A percentile compares a stretch with the other conserved stretches of the same genome.
Evolutionary conservation across 768 basidiomycete species (phyloP).

Genomic region (Mrakia blollopis): DNA sequence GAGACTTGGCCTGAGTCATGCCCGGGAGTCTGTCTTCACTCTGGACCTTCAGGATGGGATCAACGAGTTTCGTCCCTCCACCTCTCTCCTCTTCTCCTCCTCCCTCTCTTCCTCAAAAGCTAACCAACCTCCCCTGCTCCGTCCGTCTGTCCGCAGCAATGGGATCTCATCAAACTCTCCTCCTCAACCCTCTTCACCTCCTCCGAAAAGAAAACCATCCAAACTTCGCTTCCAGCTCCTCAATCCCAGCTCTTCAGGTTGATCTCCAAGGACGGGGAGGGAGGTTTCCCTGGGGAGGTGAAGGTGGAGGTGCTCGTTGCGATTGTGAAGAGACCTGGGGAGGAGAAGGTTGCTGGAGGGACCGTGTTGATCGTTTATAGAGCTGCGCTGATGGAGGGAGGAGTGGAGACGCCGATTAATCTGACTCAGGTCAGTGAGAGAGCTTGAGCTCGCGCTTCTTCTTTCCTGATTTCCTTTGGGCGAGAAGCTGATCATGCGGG

Average conservation of each 20-base stretch:
- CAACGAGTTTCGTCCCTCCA: not conserved
- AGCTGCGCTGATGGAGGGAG: conserved; percentile 9
- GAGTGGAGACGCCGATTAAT: conserved; percentile 29
- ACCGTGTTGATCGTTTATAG: conserved; percentile 18
- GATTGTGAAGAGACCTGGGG: not conserved
- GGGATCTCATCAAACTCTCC: conserved; percentile 7
- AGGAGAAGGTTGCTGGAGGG: not conserved
- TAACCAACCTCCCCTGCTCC: not conserved
- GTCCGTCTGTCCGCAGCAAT: conserved; percentile 4
- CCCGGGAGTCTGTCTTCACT: conserved; percentile 24
- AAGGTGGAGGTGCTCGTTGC: conserved; percentile 23
- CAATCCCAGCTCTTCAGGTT: conserved; percentile 20
- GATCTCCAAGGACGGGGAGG: conserved; percentile 22
- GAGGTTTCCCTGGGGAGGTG: conserved; percentile 28
- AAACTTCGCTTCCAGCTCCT: conserved; percentile 4
- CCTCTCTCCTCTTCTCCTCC: not conserved
- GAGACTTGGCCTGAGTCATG: conserved; percentile 1
- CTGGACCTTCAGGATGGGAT: conserved; percentile 29
- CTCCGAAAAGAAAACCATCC: conserved; percentile 17
- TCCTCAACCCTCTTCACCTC: conserved; percentile 21
- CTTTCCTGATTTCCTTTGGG: not conserved
- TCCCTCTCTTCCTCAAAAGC: no score
- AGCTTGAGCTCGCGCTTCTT: not conserved
- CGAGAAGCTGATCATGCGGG: not conserved
- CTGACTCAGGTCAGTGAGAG: conserved; percentile 32